A percentile compares a stretch with the other conserved stretches of the same genome.
phyloP scores from a whole-genome alignment of 208 protist species.

The Leishmania mexicana region DNA sequence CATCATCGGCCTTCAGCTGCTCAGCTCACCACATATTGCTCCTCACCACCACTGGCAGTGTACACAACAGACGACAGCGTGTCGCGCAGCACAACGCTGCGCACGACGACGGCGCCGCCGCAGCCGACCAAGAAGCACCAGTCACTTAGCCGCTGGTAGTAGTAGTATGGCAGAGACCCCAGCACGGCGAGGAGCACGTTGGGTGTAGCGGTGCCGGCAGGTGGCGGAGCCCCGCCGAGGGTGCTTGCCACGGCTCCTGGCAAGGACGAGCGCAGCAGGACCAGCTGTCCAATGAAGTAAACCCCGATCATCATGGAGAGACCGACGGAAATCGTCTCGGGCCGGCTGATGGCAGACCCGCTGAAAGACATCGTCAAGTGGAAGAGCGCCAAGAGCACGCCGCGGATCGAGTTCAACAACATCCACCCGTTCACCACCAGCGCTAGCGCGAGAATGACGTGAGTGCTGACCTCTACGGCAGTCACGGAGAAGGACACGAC shows the following conservation, averaged over 20 bases:
- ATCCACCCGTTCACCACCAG: constrained; percentile 75
- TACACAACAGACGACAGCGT: constrained; percentile 29
- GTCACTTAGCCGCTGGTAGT: constrained; percentile 76
- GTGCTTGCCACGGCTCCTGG: constrained; percentile 11
- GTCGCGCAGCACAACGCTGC: constrained; percentile 40
- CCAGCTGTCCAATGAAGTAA: constrained; percentile 77
- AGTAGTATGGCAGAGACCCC: constrained; percentile 54
- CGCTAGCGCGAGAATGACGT: constrained; percentile 44
- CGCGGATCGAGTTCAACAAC: constrained; percentile 71
- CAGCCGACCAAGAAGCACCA: constrained; percentile 60
- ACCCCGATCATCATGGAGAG: constrained; percentile 70
- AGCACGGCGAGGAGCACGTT: constrained; percentile 51
- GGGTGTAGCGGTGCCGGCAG: background rate
- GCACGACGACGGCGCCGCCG: constrained; percentile 37
- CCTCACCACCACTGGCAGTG: constrained; percentile 23
- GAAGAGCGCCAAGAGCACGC: constrained; percentile 79
- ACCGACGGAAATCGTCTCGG: constrained; percentile 61
- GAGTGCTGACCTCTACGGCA: constrained; percentile 32
- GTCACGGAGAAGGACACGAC: constrained; percentile 29
- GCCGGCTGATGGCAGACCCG: constrained; percentile 43
- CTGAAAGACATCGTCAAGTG: constrained; percentile 66
- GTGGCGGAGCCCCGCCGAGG: background rate
- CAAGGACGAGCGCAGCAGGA: constrained; percentile 64
- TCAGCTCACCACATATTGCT: background rate
- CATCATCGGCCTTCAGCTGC: background rate